Base-by-base conservation (phyloP, 768 basidiomycete species). In the Nidularia pulvinata region DNA sequence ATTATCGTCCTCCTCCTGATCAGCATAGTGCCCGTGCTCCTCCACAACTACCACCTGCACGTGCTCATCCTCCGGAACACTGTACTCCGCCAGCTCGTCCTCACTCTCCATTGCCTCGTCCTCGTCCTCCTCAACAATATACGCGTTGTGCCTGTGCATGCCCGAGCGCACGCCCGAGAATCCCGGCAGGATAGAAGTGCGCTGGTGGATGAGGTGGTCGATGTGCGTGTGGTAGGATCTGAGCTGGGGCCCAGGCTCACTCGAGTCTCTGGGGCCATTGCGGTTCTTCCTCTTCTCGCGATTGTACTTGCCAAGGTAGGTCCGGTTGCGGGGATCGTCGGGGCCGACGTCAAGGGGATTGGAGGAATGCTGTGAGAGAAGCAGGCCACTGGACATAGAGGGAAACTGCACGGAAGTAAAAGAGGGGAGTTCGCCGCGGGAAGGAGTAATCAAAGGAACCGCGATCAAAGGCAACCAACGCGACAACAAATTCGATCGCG, bases 311-410 rank as follows among this genome's bases (percentile, higher is more conserved):
- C 66, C 69, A 56, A 70, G 71, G 60, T 80, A 82, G 22, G 72
- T 62, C 44, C 66, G 74, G 61, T 84, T 83, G 51, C 74, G 76
- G 6, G 68, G 58, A 59, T 89, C 85, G 34, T 83, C 85, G 9
- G 87, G 85, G 37, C 81, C 74, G 19, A 81, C 80, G 59, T 90
- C 86, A 33, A 89, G 78, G 2, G 88, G 88, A 59, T 89, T 89
- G 45, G 88, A 89, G 10, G 88, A 86, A 62, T 89, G 88, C 54
- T 82, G 83, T 7, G 88, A 88, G 55, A 89, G 72, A 14, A 78
- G 60, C n/a, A n/a, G n/a, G n/a, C n/a, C n/a, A n/a, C n/a, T n/a
- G n/a, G n/a, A n/a, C n/a, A n/a, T n/a, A n/a, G n/a, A n/a, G n/a
- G n/a, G n/a, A n/a, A n/a, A n/a, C n/a, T n/a, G n/a, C n/a, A n/a